A percentile compares a stretch with the other conserved stretches of the same genome.
Conservation (phyloP, 805 yeast species). For the Yamadazyma kitorensis region DNA sequence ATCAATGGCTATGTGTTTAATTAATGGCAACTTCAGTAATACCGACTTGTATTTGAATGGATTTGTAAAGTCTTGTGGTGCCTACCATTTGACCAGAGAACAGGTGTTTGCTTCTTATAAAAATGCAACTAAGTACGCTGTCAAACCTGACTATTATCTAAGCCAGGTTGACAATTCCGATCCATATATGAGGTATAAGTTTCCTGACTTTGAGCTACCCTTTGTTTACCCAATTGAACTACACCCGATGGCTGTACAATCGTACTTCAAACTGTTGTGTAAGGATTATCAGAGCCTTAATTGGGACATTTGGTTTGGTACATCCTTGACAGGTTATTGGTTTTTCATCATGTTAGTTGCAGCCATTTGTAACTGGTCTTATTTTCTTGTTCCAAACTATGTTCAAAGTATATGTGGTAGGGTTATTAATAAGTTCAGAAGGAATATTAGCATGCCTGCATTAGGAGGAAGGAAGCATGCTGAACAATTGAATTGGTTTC, state of each 20-base stretch:
- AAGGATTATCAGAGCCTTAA: constrained; percentile 23
- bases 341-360: constrained; percentile 26
- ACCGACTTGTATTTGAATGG: constrained; percentile 16
- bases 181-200: not conserved
- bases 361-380: constrained; percentile 27
- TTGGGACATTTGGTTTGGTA: constrained; percentile 37
- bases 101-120: constrained; percentile 30
- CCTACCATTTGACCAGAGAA: constrained; percentile 25
- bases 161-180: constrained; percentile 21
- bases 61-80: constrained; percentile 18
- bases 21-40: constrained; percentile 7
- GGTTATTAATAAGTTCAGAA: constrained; percentile 18
- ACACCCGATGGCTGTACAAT: constrained; percentile 19
- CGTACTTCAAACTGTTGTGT: not conserved
- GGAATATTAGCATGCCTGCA: constrained; percentile 22
- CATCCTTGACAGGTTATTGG: constrained; percentile 29
- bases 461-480: constrained; percentile 17
- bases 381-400: constrained; percentile 20
- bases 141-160: constrained; percentile 26
- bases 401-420: constrained; percentile 27
- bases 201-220: not conserved
- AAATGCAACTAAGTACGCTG: constrained; percentile 40
- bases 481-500: constrained; percentile 10
- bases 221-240: constrained; percentile 30
- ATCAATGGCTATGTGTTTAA: constrained; percentile 34